Conservation (phyloP, 108 stramenopile species). For the Fistulifera solaris region DNA sequence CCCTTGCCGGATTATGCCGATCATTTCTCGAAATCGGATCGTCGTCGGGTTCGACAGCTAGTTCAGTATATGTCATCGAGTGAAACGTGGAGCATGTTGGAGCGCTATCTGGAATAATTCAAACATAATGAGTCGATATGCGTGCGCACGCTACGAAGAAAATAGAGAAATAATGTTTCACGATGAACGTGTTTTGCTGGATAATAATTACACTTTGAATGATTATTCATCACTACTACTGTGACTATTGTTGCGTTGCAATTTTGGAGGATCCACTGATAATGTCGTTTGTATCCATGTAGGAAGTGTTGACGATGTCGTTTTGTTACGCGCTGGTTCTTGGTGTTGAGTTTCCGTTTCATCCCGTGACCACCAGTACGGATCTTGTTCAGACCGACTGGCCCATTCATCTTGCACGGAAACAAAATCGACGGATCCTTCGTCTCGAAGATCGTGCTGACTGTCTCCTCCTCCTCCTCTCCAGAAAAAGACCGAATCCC, state of each 20-base stretch:
- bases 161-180: too few relatives aligned
- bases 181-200: too few relatives aligned
- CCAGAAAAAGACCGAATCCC: neutral
- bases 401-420: constrained; percentile 53
- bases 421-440: constrained; percentile 42
- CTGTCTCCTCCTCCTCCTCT: neutral
- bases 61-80: neutral
- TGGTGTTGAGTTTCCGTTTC: neutral
- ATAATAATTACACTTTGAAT: too few relatives aligned
- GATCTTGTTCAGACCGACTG: constrained; percentile 34
- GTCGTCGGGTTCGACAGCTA: neutral
- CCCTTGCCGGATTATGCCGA: constrained; percentile 3
- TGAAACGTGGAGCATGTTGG: neutral
- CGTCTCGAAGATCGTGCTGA: constrained; percentile 9
- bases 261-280: too few relatives aligned
- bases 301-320: too few relatives aligned
- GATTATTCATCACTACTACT: too few relatives aligned
- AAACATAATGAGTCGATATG: neutral
- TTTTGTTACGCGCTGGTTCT: too few relatives aligned
- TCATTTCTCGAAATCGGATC: neutral
- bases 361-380: constrained; percentile 43
- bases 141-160: too few relatives aligned
- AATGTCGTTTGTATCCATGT: too few relatives aligned
- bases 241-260: too few relatives aligned
- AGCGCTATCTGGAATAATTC: neutral